Evolutionary conservation across 2,329 filamentous ascomycete genomes (phyloP).

Genomic region (Amylocarpus encephaloides): DNA sequence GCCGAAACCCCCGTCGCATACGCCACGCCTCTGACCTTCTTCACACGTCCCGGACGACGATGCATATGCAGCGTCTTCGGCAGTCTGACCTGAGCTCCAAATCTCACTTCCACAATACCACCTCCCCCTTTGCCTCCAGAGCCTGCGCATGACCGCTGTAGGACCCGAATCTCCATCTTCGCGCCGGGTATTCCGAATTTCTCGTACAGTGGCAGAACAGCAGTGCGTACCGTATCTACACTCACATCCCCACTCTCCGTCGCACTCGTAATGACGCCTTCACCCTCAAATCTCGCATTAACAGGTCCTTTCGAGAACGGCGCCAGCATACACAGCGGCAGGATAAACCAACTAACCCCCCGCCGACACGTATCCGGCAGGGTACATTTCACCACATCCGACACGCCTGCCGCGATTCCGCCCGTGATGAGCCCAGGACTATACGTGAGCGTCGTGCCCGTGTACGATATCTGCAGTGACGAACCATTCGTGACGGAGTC

Average conservation of each 20-base stretch:
- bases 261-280: conserved; percentile 85
- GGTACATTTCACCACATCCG: conserved; percentile 72
- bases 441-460: conserved; percentile 87
- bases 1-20: conserved; percentile 89
- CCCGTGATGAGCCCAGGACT: conserved; percentile 90
- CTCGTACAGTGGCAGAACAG: conserved; percentile 81
- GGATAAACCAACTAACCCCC: conserved; percentile 85
- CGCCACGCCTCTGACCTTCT: conserved; percentile 84
- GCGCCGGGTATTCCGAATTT: conserved; percentile 77
- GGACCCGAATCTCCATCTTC: conserved; percentile 77
- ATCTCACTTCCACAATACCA: conserved; percentile 87
- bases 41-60: conserved; percentile 75
- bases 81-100: conserved; percentile 85
- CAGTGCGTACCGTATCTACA: conserved; percentile 88
- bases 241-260: conserved; percentile 82
- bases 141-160: conserved; percentile 73
- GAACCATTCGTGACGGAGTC: conserved; percentile 94
- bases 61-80: conserved; percentile 89
- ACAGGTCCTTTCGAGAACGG: conserved; percentile 90
- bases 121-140: conserved; percentile 72
- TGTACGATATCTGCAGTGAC: conserved; percentile 92
- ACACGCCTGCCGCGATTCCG: conserved; percentile 57
- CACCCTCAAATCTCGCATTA: conserved; percentile 83
- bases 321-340: conserved; percentile 82
- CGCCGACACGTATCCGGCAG: conserved; percentile 70